Evolutionary conservation across 345 rosid species (phyloP), one percentile per base, ranked within the genome.

Genomic region (Citrus unshiu): DNA sequence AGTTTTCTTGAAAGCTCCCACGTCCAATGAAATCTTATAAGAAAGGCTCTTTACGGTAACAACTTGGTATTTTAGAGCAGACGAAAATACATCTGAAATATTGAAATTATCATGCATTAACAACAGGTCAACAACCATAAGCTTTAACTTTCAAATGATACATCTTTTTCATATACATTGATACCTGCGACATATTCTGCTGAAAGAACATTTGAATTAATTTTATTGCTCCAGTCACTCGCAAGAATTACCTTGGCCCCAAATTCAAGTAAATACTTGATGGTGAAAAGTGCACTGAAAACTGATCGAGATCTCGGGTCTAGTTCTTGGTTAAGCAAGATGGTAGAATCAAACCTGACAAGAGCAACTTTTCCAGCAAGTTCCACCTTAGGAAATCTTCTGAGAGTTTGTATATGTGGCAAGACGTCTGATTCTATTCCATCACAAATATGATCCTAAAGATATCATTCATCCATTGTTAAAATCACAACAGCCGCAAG

Each of bases 391-490:
- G 92, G 90, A 82, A 91, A 83, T 34, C 74, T 73, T 69, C 82
- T 81, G 72, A 91, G 93, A 84, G 88, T 87, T 82, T 90, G 95
- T 81, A 91, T 32, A 25, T 73, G 66, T 3, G 95, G 95, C n/a
- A 91, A 73, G 77, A 27, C 62, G 60, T 80, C 88, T 14, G 70
- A 75, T 78, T 80, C 89, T 64, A 65, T 82, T 46, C 49, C 85
- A 70, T 74, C 79, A 49, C 54, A 72, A 73, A 37, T 72, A 79
- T 75, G 70, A 78, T 64, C 84, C 93, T 91, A 77, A 19, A 34
- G 22, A 49, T 80, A 74, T 6, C 80, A 74, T 56, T 75, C 58
- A 46, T 34, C 35, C 12, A 43, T 19, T 75, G 70, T 79, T 39
- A 73, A 54, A 56, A 25, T 62, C 74, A 73, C 58, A 79, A 34